These are phyloP conservation scores for Jacaranda mimosifolia DNA, from an alignment of 257 asterid genomes.

Conservation along the genomic window DNA sequence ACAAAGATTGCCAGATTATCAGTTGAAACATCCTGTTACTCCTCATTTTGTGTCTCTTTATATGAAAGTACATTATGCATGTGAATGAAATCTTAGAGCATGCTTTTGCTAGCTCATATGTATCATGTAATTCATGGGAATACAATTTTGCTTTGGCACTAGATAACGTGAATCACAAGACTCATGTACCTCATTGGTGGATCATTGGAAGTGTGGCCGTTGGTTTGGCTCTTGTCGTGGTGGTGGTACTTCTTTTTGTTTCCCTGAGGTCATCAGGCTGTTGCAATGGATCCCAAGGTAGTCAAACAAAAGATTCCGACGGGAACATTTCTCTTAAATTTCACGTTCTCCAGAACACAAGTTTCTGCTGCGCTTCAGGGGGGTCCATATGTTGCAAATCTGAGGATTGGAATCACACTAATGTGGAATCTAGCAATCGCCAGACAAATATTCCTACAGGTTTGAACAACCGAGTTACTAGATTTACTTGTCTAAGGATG, in stretches of 20 bases:
- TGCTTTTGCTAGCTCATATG: not conserved
- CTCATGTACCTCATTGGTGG: conserved; percentile 78
- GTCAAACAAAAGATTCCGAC: conserved; percentile 58
- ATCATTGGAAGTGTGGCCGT: conserved; percentile 82
- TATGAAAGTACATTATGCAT: too few relatives aligned
- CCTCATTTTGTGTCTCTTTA: too few relatives aligned
- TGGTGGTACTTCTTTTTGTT: conserved; percentile 57
- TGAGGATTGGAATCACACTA: conserved; percentile 54
- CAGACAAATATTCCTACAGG: conserved; percentile 89
- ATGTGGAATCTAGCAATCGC: conserved; percentile 75
- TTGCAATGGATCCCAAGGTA: conserved; percentile 49
- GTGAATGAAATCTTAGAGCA: not conserved
- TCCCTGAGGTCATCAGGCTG: conserved; percentile 67
- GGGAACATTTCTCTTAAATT: conserved; percentile 70
- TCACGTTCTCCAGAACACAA: conserved; percentile 77
- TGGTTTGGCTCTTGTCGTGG: conserved; percentile 68
- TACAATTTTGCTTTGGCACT: conserved; percentile 47
- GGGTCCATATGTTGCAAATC: conserved; percentile 68
- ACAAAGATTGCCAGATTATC: not conserved
- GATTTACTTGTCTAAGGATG: not conserved
- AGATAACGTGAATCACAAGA: conserved; percentile 58
- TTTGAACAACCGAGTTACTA: conserved; percentile 20
- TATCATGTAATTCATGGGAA: conserved; percentile 10
- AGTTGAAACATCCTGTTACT: not conserved
- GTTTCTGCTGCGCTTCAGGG: conserved; percentile 87